A percentile compares a stretch with the other conserved stretches of the same genome.
Conservation (phyloP, 768 basidiomycete species). For the Boletus reticuloceps region DNA sequence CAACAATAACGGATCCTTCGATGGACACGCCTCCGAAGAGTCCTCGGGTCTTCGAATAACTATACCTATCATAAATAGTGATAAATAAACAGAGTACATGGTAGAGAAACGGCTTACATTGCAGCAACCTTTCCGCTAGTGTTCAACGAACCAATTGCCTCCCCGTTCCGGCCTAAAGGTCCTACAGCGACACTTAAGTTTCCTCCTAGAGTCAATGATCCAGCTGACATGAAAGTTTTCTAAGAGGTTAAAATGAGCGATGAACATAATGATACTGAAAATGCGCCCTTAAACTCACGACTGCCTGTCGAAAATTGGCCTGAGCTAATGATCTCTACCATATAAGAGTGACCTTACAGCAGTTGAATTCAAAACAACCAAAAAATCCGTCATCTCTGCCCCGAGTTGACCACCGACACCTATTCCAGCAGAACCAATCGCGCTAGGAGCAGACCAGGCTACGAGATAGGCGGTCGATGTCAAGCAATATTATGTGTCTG, state of each 20-base stretch:
- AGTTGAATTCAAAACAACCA: constrained; percentile 83
- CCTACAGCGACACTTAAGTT: constrained; percentile 89
- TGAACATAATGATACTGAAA: neutral
- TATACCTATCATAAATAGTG: constrained; percentile 54
- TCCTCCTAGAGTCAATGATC: constrained; percentile 86
- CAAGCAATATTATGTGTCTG: neutral
- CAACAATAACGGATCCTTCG: constrained; percentile 89
- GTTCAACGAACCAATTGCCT: constrained; percentile 81
- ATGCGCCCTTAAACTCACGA: constrained; percentile 43
- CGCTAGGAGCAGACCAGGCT: constrained; percentile 95
- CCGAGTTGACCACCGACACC: constrained; percentile 85
- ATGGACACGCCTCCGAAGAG: constrained; percentile 90
- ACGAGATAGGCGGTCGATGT: constrained; percentile 43
- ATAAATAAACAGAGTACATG: neutral
- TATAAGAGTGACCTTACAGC: constrained; percentile 46
- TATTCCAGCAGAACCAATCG: constrained; percentile 89
- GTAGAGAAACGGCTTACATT: constrained; percentile 52
- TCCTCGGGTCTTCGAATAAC: constrained; percentile 89
- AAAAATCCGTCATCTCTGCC: constrained; percentile 88
- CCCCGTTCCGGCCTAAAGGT: constrained; percentile 90
- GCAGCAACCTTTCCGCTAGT: constrained; percentile 86
- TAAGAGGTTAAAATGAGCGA: constrained; percentile 29
- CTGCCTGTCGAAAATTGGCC: constrained; percentile 42
- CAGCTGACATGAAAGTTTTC: constrained; percentile 92
- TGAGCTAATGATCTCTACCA: constrained; percentile 7